Evolutionary conservation across 192 early-diverging fungal species (phyloP).

Genomic region (Jimgerdemannia flammicorona): DNA sequence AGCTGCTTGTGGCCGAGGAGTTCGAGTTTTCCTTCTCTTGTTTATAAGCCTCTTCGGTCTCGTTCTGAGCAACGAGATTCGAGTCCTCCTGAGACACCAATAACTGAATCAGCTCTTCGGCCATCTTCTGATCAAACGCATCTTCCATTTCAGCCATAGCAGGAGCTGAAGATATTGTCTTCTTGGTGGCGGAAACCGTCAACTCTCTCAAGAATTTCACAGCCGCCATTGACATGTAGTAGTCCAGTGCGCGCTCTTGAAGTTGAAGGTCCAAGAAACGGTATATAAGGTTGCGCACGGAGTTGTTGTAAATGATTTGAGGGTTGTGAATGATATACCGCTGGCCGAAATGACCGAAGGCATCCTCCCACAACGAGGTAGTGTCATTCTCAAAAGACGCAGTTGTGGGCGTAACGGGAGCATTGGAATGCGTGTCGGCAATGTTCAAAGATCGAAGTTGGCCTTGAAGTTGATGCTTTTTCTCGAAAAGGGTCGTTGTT

Average conservation of each 20-base stretch:
- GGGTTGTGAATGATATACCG: conserved; percentile 83
- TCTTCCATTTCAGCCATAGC: conserved; percentile 10
- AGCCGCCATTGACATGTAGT: conserved; percentile 83
- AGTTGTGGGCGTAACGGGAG: neutral
- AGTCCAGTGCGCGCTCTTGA: conserved; percentile 63
- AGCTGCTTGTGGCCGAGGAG: conserved; percentile 9
- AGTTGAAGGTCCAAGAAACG: conserved; percentile 68
- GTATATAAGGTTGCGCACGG: conserved; percentile 80
- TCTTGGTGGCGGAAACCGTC: conserved; percentile 24
- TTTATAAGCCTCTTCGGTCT: conserved; percentile 19
- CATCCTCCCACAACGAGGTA: conserved; percentile 30
- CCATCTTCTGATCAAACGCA: conserved; percentile 27
- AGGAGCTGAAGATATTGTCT: neutral
- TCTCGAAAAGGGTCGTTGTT: conserved; percentile 55
- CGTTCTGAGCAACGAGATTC: conserved; percentile 40
- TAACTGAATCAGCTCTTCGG: conserved; percentile 41
- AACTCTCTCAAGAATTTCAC: conserved; percentile 74
- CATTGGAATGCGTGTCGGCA: neutral
- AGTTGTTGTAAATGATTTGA: conserved; percentile 79
- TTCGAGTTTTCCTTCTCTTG: conserved; percentile 19
- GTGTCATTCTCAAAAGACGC: conserved; percentile 27
- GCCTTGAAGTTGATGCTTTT: conserved; percentile 49
- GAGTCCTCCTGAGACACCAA: conserved; percentile 40
- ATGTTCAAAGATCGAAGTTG: conserved; percentile 24
- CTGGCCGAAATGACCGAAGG: conserved; percentile 56